Evolutionary conservation across 2,329 filamentous ascomycete species (phyloP), one percentile per base, ranked within the genome.

Genomic region (Colletotrichum graminicola): DNA sequence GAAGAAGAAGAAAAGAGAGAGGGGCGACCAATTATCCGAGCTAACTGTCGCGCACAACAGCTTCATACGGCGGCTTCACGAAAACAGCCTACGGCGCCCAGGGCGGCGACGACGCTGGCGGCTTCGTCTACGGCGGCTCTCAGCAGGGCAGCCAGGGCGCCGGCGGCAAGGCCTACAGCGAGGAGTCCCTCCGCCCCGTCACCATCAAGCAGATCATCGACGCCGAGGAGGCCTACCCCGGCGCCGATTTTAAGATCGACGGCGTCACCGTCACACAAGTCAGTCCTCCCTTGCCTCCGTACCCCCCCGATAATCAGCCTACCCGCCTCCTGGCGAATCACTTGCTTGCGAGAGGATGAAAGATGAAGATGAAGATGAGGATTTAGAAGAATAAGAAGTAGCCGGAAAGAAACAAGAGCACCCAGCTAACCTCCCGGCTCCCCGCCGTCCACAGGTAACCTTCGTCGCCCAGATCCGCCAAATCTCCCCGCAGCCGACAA

Each of bases 201-300:
- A 99, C 96, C 14, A 94, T 98, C 83, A 98, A 98, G 82, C 96
- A 99, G 83, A 89, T 98, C 69, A 85, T 95, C 78, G 94, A 97
- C 74, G 93, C 94, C 74, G 88, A 92, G 74, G 92, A 94, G 82
- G 89, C 91, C 49, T 92, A 93, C 79, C 90, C 91, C 2, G 86
- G 86, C 70, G 90, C 91, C 67, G 91, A 94, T 45, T 96, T 97
- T 87, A 90, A 91, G 74, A 93, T 98, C 77, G 96, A 98, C 83
- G 92, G 90, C 74, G 83, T 86, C 57, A 88, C 92, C 74, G 85
- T 95, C 73, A 91, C 91, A 52, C 88, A 95, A 84, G 85, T 97
- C 73, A n/a, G 70, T 67, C 12, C 41, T 10, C 60, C 36, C 41
- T 59, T 16, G 16, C 67, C 18, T 7, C 18, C 34, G 21, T 32